Conservation (phyloP, 495 filamentous ascomycete species). For the Aspergillus wentii region DNA sequence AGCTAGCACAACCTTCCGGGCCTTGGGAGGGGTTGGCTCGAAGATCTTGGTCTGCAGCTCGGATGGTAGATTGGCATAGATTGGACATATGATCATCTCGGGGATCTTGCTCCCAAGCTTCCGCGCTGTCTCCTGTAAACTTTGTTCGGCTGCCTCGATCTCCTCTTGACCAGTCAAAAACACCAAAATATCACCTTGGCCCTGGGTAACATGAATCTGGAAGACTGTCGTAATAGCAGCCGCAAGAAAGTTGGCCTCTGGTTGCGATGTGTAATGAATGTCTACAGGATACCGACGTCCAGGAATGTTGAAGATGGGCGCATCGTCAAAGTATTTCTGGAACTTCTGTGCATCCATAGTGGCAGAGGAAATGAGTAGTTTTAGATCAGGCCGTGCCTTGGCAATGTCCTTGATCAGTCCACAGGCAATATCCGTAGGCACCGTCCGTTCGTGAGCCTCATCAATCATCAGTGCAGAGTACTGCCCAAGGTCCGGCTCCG, state of each 20-base stretch:
- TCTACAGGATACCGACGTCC: slow-evolving; percentile 88
- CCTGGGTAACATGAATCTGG: slow-evolving; percentile 90
- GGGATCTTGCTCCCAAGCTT: slow-evolving; percentile 80
- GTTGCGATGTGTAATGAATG: slow-evolving; percentile 86
- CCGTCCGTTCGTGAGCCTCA: slow-evolving; percentile 91
- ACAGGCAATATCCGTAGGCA: slow-evolving; percentile 87
- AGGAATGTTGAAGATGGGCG: slow-evolving; percentile 94
- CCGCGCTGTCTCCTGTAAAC: slow-evolving; percentile 71
- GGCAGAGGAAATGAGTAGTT: slow-evolving; percentile 88
- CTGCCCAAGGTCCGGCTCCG: slow-evolving; percentile 77
- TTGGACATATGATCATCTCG: slow-evolving; percentile 81
- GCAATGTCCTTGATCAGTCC: slow-evolving; percentile 91
- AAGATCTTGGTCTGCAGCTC: slow-evolving; percentile 87
- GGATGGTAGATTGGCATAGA: slow-evolving; percentile 84
- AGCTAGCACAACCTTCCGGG: slow-evolving; percentile 80
- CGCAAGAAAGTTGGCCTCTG: slow-evolving; percentile 91
- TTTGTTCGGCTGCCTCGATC: slow-evolving; percentile 79
- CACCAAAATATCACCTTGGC: slow-evolving; percentile 82
- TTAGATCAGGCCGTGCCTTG: slow-evolving; percentile 78
- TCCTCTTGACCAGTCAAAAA: slow-evolving; percentile 90
- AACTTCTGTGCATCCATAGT: slow-evolving; percentile 97
- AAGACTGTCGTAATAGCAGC: slow-evolving; percentile 92
- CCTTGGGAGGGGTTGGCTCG: slow-evolving; percentile 75
- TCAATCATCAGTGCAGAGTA: slow-evolving; percentile 95
- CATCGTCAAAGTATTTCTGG: slow-evolving; percentile 86